Base-by-base conservation (phyloP, 1,284 basidiomycete species). In the Malassezia sympodialis region DNA sequence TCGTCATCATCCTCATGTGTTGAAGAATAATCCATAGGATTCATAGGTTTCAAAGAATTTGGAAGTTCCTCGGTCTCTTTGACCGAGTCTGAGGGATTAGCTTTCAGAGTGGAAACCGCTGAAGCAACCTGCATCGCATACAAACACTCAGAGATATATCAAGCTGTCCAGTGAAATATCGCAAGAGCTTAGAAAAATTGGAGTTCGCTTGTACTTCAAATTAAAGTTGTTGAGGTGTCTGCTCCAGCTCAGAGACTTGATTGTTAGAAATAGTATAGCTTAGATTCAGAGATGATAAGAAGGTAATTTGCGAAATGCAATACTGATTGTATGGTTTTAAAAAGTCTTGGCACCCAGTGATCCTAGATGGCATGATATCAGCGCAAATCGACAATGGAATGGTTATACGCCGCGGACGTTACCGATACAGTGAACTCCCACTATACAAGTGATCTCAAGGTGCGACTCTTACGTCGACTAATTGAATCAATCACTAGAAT, bases 201-300 rank as follows among this genome's bases (percentile, higher is more conserved):
- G 28, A 7, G 12, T 11, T 30, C 28, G 8, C 28, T 30, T 10
- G 28, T 27, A 32, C 31, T 39, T 39, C 37, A 21, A 21, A 39
- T 55, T 17, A 55, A 49, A 55, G 41, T 39, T 30, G 7, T 4
- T 19, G 10, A 7, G 14, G 12, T 21, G 8, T 11, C 10, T 31
- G 51, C 56, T 44, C 56, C 52, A 55, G 49, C 53, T 55, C 54
- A 49, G 44, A 48, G 53, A 43, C 53, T 56, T 50, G 32, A 27
- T 1, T 23, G 12, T 28, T 21, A 17, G 19, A 27, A 19, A 14
- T 32, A 34, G 30, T 32, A 34, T 23, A 17, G 26, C 21, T 34
- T 3, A 34, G 32, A n/a, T 34, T 46, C 31, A 23, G 14, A 6
- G 41, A n/a, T 12, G 41, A 24, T 27, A 15, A n/a, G n/a, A 27